These are phyloP conservation scores for Boletus eberwhitei DNA, from an alignment of 768 basidiomycete species.

Conservation along the genomic window DNA sequence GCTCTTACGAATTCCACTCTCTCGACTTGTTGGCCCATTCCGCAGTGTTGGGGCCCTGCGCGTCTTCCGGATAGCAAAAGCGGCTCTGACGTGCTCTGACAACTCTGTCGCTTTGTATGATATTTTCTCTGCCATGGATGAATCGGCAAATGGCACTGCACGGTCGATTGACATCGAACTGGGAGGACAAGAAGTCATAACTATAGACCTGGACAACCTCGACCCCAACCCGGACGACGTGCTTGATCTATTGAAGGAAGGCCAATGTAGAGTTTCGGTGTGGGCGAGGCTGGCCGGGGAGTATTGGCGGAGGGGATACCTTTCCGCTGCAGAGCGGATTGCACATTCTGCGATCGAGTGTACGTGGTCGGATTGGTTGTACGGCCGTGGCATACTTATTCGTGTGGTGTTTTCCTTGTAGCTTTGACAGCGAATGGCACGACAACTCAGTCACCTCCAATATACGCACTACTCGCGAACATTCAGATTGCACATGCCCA, in stretches of 20 bases:
- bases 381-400: background rate
- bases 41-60: background rate
- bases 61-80: background rate
- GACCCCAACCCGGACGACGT: slow-evolving; percentile 77
- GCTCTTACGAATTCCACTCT: background rate
- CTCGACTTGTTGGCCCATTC: background rate
- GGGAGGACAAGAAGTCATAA: slow-evolving; percentile 80
- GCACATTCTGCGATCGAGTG: slow-evolving; percentile 63
- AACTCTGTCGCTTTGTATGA: background rate
- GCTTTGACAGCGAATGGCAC: slow-evolving; percentile 52
- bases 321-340: slow-evolving; percentile 76
- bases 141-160: slow-evolving; percentile 10
- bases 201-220: slow-evolving; percentile 85
- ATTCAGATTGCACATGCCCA: slow-evolving; percentile 77
- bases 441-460: slow-evolving; percentile 56
- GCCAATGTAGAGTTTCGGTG: slow-evolving; percentile 65
- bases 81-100: background rate
- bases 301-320: slow-evolving; percentile 78
- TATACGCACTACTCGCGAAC: slow-evolving; percentile 82
- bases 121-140: slow-evolving; percentile 15
- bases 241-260: slow-evolving; percentile 66
- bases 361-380: slow-evolving; percentile 34
- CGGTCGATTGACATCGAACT: slow-evolving; percentile 71
- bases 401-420: slow-evolving; percentile 21
- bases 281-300: slow-evolving; percentile 86